Percentiles rank a stretch among this genome's conserved stretches.
phyloP scores from a whole-genome alignment of 2,329 filamentous ascomycete species.

The Colletotrichum sp. region DNA sequence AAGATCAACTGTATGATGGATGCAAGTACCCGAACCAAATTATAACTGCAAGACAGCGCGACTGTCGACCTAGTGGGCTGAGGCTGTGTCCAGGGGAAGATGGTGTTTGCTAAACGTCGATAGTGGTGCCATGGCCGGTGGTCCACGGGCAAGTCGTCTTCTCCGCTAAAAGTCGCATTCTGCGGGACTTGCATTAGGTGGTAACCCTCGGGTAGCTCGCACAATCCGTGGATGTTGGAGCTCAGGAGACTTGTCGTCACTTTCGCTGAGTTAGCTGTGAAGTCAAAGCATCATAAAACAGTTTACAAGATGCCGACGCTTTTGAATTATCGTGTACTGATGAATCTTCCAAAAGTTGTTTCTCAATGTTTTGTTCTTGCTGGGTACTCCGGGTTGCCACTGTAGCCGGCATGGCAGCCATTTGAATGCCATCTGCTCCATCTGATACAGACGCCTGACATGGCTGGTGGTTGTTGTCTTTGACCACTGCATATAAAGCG shows the following conservation, averaged over 20 bases:
- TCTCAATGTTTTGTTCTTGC: background rate
- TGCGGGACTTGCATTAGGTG: background rate
- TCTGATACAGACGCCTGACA: background rate
- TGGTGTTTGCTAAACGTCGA: background rate
- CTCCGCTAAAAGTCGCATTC: background rate
- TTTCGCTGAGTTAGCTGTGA: fast-evolving
- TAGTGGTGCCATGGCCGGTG: background rate
- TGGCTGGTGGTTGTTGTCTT: fast-evolving
- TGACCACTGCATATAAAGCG: background rate
- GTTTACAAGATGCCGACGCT: background rate
- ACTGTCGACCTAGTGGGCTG: fast-evolving
- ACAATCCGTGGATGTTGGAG: background rate
- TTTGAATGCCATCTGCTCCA: background rate
- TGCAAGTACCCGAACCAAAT: fast-evolving
- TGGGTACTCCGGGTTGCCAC: fast-evolving
- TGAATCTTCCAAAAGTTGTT: background rate
- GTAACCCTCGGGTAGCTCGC: fast-evolving
- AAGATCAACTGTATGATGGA: background rate
- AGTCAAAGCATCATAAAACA: fast-evolving
- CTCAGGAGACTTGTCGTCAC: fast-evolving
- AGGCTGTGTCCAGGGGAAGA: background rate
- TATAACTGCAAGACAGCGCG: fast-evolving
- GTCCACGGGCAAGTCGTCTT: background rate
- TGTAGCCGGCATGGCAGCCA: background rate
- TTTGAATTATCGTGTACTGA: background rate